phyloP scores from a whole-genome alignment of 257 asterid species.

The Euphrasia confusa region DNA sequence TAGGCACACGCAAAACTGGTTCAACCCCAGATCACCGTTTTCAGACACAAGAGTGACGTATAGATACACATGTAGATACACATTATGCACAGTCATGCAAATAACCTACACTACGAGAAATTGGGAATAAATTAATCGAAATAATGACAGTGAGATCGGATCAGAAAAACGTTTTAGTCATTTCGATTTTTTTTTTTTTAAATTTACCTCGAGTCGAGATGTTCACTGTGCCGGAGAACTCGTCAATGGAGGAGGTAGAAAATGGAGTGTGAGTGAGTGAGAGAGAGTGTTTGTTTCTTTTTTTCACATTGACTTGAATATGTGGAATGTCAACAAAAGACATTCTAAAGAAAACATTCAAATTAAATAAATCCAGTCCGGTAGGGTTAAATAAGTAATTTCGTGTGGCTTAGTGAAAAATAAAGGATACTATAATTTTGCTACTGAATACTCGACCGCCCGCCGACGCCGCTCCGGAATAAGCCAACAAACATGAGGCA shows the following conservation, averaged over 20 bases:
- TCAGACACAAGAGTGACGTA: conserved; percentile 9
- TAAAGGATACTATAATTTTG: too few species aligned
- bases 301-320: too few species aligned
- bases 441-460: too few species aligned
- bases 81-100: conserved; percentile 17
- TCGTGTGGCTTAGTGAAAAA: not conserved
- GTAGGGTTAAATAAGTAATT: not conserved
- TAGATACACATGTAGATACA: not conserved
- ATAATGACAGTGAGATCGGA: conserved; percentile 37
- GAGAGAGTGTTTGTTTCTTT: too few species aligned
- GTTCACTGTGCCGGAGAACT: too few species aligned
- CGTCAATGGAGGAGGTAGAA: too few species aligned
- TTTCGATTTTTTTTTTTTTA: not conserved
- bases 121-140: conserved; percentile 22
- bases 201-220: not conserved
- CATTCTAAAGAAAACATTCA: too few species aligned
- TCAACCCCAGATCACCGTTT: conserved; percentile 33
- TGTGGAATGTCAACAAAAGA: too few species aligned
- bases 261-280: too few species aligned
- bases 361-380: too few species aligned
- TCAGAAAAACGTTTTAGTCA: conserved; percentile 30
- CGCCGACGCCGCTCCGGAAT: not conserved
- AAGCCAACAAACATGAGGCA: conserved; percentile 38
- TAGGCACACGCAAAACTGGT: conserved; percentile 12
- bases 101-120: conserved; percentile 10